phyloP scores from a whole-genome alignment of 805 yeast genomes.

The Candida nonsorbophila region DNA sequence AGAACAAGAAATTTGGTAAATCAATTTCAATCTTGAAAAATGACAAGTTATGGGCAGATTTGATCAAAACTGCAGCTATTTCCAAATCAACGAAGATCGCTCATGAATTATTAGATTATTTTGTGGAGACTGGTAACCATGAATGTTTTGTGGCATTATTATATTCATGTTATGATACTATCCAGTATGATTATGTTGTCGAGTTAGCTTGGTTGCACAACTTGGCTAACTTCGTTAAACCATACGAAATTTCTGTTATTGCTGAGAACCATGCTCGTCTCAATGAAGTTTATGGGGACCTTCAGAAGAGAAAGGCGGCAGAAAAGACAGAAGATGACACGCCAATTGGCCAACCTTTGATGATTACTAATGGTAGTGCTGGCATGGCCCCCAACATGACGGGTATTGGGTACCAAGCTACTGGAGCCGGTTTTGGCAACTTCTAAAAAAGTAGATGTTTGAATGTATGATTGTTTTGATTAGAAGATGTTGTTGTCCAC shows the following conservation, averaged over 20 bases:
- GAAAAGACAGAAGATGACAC: conserved; percentile 42
- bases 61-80: conserved; percentile 84
- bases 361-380: conserved; percentile 70
- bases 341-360: conserved; percentile 59
- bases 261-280: conserved; percentile 72
- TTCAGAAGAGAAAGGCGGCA: conserved; percentile 63
- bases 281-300: conserved; percentile 60
- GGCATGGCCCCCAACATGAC: conserved; percentile 25
- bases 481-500: not conserved
- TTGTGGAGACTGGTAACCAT: conserved; percentile 94
- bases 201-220: conserved; percentile 90
- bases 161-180: conserved; percentile 76
- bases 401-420: conserved; percentile 60
- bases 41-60: conserved; percentile 93
- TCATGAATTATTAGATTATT: conserved; percentile 82
- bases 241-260: conserved; percentile 80
- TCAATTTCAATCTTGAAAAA: conserved; percentile 82
- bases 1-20: conserved; percentile 90
- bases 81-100: conserved; percentile 78
- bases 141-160: conserved; percentile 91
- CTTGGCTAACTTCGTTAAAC: conserved; percentile 81
- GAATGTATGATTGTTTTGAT: not conserved
- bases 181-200: conserved; percentile 76
- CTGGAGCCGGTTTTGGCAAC: conserved; percentile 70
- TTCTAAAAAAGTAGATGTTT: conserved; percentile 4